phyloP scores from a whole-genome alignment of 2,329 filamentous ascomycete genomes.

The Xylariaceae sp. region DNA sequence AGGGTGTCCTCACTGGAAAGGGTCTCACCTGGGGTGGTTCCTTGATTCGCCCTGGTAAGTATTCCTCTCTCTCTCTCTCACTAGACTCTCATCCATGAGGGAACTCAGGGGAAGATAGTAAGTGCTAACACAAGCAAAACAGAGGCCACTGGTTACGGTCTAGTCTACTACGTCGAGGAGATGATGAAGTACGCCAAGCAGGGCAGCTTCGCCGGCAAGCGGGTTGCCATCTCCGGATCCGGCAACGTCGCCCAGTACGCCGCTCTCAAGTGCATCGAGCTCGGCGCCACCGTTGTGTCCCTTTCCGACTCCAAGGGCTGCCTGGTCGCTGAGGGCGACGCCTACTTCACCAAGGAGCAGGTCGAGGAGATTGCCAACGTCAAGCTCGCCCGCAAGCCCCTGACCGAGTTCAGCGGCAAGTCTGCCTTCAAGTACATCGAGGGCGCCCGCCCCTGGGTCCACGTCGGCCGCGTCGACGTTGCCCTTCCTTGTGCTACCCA shows the following conservation, averaged over 20 bases:
- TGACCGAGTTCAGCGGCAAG: slow-evolving; percentile 63
- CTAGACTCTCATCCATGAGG: not conserved
- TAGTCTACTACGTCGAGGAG: slow-evolving; percentile 93
- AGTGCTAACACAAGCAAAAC: slow-evolving; percentile 14
- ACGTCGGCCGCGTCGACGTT: slow-evolving; percentile 84
- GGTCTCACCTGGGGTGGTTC: slow-evolving; percentile 87
- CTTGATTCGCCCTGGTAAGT: slow-evolving; percentile 72
- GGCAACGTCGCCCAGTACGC: slow-evolving; percentile 98
- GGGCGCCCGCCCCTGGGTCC: slow-evolving; percentile 83
- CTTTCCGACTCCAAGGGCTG: slow-evolving; percentile 88
- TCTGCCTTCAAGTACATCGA: slow-evolving; percentile 74
- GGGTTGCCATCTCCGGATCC: slow-evolving; percentile 90
- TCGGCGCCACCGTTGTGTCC: slow-evolving; percentile 86
- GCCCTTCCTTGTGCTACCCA: slow-evolving; percentile 91
- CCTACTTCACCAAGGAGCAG: slow-evolving; percentile 72
- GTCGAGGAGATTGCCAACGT: slow-evolving; percentile 73
- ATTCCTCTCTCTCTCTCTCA: not conserved
- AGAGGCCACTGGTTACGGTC: slow-evolving; percentile 94
- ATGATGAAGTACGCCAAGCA: slow-evolving; percentile 90
- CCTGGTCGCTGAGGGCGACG: slow-evolving; percentile 66
- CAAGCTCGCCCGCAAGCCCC: slow-evolving; percentile 80
- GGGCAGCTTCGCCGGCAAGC: slow-evolving; percentile 84
- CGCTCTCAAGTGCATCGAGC: slow-evolving; percentile 92
- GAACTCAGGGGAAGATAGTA: not conserved
- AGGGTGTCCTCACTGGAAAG: slow-evolving; percentile 95